phyloP scores from a whole-genome alignment of 345 rosid species.

The Cochlearia excelsa region DNA sequence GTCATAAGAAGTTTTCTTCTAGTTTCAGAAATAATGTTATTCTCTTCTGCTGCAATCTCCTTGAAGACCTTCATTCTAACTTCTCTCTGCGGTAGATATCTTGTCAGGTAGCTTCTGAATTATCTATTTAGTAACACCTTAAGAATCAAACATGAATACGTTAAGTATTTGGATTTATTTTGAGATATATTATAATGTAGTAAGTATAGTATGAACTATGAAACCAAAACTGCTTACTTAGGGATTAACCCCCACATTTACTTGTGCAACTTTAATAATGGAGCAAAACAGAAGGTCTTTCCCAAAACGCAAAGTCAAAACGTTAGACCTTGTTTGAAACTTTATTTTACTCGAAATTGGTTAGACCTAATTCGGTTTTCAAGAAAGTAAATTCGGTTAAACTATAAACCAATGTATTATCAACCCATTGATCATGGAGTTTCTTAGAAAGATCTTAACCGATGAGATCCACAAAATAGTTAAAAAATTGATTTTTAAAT shows the following conservation, averaged over 20 bases:
- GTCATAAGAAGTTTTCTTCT: slow-evolving; percentile 40
- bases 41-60: slow-evolving; percentile 64
- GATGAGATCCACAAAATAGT: too few relatives aligned
- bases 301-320: slow-evolving; percentile 63
- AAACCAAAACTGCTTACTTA: slow-evolving; percentile 42
- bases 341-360: slow-evolving; percentile 35
- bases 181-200: too few relatives aligned
- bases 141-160: too few relatives aligned
- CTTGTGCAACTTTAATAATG: slow-evolving; percentile 51
- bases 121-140: slow-evolving; percentile 14
- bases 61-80: slow-evolving; percentile 55
- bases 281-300: slow-evolving; percentile 40
- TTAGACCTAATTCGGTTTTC: too few relatives aligned
- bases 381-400: too few relatives aligned
- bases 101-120: slow-evolving; percentile 39
- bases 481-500: too few relatives aligned
- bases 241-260: slow-evolving; percentile 60
- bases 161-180: too few relatives aligned
- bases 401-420: too few relatives aligned
- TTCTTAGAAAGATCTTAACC: too few relatives aligned
- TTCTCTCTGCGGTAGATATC: slow-evolving; percentile 47
- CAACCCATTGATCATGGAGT: too few relatives aligned
- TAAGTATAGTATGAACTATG: too few relatives aligned
- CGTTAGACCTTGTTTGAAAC: slow-evolving; percentile 68
- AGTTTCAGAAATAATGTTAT: slow-evolving; percentile 51